Evolutionary conservation across 345 rosid species (phyloP).

Genomic region (Linum lewisii): DNA sequence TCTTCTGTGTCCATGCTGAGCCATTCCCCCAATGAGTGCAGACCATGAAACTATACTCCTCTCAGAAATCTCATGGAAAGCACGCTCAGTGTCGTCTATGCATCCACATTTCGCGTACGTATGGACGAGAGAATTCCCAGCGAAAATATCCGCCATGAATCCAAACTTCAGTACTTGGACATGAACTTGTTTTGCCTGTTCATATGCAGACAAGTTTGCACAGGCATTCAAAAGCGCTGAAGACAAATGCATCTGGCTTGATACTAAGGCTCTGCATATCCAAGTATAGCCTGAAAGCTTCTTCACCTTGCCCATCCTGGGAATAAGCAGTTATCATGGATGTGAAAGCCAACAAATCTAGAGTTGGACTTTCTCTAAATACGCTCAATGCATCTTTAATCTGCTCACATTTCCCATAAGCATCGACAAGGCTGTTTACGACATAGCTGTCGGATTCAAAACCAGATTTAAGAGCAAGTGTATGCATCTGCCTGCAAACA

Average conservation of each 20-base stretch:
- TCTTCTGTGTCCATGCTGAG: conserved; percentile 51
- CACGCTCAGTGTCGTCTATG: conserved; percentile 44
- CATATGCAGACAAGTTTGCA: conserved; percentile 57
- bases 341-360: conserved; percentile 43
- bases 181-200: conserved; percentile 62
- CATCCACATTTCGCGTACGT: too few species aligned
- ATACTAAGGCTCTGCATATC: conserved; percentile 32
- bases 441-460: conserved; percentile 33
- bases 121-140: conserved; percentile 58
- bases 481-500: conserved; percentile 38
- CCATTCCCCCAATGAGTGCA: conserved; percentile 49
- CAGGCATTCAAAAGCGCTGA: conserved; percentile 54
- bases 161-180: conserved; percentile 46
- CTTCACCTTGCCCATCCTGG: conserved; percentile 57
- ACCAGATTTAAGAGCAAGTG: conserved; percentile 37
- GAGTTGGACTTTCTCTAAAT: conserved; percentile 24
- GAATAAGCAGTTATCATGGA: conserved; percentile 47
- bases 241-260: conserved; percentile 52
- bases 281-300: conserved; percentile 44
- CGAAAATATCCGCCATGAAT: conserved; percentile 38
- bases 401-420: conserved; percentile 46
- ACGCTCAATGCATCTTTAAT: conserved; percentile 33
- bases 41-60: conserved; percentile 64
- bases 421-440: conserved; percentile 45
- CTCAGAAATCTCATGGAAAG: conserved; percentile 32